phyloP scores from a whole-genome alignment of 2,329 filamentous ascomycete species.

The Cercospora sp. region DNA sequence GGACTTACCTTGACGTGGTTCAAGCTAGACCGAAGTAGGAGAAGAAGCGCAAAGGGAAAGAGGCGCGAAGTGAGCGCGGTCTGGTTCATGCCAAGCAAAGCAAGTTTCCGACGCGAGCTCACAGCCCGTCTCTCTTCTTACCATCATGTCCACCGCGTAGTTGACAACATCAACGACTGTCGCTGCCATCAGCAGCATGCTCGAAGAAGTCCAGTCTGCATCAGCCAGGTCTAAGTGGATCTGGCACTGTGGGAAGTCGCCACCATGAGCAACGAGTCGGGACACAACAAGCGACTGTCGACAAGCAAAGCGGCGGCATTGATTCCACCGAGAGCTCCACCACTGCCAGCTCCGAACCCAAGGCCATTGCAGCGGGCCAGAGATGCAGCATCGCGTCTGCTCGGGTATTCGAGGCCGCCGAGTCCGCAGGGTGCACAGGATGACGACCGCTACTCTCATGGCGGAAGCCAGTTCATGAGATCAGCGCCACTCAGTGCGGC shows the following conservation, averaged over 20 bases:
- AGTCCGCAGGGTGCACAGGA: slow-evolving; percentile 28
- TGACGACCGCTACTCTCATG: slow-evolving; percentile 27
- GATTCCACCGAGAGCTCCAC: slow-evolving; percentile 24
- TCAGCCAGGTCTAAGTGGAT: slow-evolving; percentile 8
- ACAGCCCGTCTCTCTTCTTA: background rate
- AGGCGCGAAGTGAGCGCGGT: background rate
- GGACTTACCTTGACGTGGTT: background rate
- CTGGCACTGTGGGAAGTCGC: slow-evolving; percentile 10
- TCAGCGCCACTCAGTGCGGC: slow-evolving; percentile 33
- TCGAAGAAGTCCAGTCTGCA: background rate
- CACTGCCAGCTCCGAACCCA: slow-evolving; percentile 26
- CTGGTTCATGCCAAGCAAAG: background rate
- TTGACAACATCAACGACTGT: background rate
- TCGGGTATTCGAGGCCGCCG: slow-evolving; percentile 34
- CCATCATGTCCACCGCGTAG: background rate
- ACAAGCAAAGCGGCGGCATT: slow-evolving; percentile 5
- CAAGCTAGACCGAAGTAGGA: background rate
- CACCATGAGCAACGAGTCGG: slow-evolving; percentile 10
- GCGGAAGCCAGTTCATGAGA: slow-evolving; percentile 27
- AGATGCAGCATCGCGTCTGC: slow-evolving; percentile 36
- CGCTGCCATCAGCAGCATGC: slow-evolving; percentile 7
- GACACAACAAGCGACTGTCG: slow-evolving; percentile 4
- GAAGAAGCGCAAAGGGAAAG: background rate
- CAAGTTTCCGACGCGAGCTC: background rate
- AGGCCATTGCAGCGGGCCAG: slow-evolving; percentile 35